Evolutionary conservation across 768 basidiomycete species (phyloP), one percentile per base, ranked within the genome.

Genomic region (Panellus pusillus): DNA sequence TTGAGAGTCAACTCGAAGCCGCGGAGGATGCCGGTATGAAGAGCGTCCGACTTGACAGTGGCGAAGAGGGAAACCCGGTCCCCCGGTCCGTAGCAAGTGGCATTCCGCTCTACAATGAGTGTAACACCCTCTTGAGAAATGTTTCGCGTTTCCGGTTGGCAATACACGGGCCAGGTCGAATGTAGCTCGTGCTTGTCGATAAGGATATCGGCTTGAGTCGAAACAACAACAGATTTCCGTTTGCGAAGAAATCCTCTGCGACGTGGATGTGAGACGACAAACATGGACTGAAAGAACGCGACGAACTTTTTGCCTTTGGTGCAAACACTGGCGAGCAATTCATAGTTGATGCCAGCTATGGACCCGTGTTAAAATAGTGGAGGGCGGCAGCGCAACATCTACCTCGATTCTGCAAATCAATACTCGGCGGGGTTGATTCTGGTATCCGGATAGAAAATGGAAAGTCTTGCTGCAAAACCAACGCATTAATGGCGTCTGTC

Each of bases 181-280:
- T 96, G 93, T 7, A 95, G 74, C 60, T 96, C 94, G 65, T 96
- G 93, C 69, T 96, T 97, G 75, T 92, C 89, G 63, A 97, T 91
- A 57, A 86, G 81, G 41, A 97, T 86, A 12, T 79, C 73, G 31
- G 89, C 81, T 17, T 82, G 76, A 12, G 84, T 80, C n/a, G 85
- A 82, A 28, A 83, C 70, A 39, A 90, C 79, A 18, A 81, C 75
- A 1, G 87, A 80, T 63, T 90, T 87, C 61, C 88, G 84, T 57
- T 87, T 84, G 32, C 91, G 90, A 51, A 96, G 80, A 66, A 95
- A 85, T 6, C 91, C 84, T 65, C 91, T 91, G 65, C n/a, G 9
- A 31, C 17, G 7, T 35, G 11, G 11, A 14, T 29, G 45, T 54
- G 32, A 50, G 44, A 42, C 55, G 49, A 47, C 28, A 44, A 19